Evolutionary conservation across 306 rosid species (phyloP).

Genomic region (Acacia confusa): DNA sequence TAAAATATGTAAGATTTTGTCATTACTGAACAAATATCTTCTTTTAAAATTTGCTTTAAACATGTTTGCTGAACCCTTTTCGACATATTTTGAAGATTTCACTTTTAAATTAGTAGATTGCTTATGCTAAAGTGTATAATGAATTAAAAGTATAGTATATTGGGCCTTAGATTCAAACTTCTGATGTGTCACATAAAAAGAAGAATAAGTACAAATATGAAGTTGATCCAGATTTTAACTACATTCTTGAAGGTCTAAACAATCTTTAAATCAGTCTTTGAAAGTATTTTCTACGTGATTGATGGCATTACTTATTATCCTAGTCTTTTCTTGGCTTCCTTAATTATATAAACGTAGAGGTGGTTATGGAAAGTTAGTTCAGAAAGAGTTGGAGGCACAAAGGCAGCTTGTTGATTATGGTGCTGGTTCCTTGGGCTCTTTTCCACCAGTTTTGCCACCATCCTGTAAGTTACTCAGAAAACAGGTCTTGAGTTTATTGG

Average conservation of each 20-base stretch:
- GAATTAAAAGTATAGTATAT: background rate
- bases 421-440: slow-evolving; percentile 84
- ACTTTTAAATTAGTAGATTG: background rate
- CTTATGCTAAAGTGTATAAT: background rate
- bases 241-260: background rate
- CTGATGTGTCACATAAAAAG: background rate
- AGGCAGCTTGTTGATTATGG: slow-evolving; percentile 98
- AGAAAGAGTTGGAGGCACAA: slow-evolving; percentile 89
- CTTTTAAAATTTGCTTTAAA: background rate
- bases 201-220: background rate
- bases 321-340: slow-evolving; percentile 46
- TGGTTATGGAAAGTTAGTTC: slow-evolving; percentile 92
- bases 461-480: slow-evolving; percentile 60
- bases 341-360: slow-evolving; percentile 82
- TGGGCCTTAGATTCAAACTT: background rate
- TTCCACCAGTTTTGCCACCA: slow-evolving; percentile 66
- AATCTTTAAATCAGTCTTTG: background rate
- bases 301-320: background rate
- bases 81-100: background rate
- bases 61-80: background rate
- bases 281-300: background rate
- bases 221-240: slow-evolving; percentile 16
- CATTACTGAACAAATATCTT: background rate
- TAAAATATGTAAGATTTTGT: background rate
- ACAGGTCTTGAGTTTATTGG: slow-evolving; percentile 29